These are phyloP conservation scores for Oryza coarctata DNA, from an alignment of 176 grass and related monocot species.

Conservation along the genomic window DNA sequence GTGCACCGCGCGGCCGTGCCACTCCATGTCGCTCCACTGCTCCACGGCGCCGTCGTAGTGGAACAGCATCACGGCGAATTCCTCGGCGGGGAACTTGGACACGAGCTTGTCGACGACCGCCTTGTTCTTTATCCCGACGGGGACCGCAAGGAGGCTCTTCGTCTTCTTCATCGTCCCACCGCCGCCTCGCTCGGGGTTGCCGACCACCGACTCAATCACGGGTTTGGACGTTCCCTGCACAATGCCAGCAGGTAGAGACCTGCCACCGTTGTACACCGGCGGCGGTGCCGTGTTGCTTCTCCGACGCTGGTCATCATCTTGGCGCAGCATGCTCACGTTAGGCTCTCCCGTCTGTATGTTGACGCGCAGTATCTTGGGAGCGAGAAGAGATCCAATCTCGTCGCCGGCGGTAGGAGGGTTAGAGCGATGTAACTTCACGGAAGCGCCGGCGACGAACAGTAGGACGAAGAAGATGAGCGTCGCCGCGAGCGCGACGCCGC, in stretches of 20 bases:
- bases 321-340: neutral
- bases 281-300: neutral
- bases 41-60: constrained; percentile 80
- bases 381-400: neutral
- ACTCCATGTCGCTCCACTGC: constrained; percentile 61
- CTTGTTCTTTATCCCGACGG: constrained; percentile 87
- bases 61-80: constrained; percentile 72
- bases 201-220: constrained; percentile 55
- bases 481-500: constrained; percentile 30
- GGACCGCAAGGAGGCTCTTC: constrained; percentile 75
- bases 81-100: constrained; percentile 55
- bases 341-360: neutral
- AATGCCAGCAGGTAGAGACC: constrained; percentile 71
- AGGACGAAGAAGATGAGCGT: constrained; percentile 41
- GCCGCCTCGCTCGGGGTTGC: constrained; percentile 37
- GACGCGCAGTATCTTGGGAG: neutral
- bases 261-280: constrained; percentile 21
- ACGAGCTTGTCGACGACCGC: constrained; percentile 62
- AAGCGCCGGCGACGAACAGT: constrained; percentile 40
- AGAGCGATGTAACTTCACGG: constrained; percentile 31
- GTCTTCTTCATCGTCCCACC: neutral
- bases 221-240: constrained; percentile 65
- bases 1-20: constrained; percentile 53
- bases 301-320: constrained; percentile 27
- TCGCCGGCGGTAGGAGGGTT: neutral